Evolutionary conservation across 208 protist genomes (phyloP), one percentile per base, ranked within the genome.

Genomic region (Acanthamoeba lenticulata): DNA sequence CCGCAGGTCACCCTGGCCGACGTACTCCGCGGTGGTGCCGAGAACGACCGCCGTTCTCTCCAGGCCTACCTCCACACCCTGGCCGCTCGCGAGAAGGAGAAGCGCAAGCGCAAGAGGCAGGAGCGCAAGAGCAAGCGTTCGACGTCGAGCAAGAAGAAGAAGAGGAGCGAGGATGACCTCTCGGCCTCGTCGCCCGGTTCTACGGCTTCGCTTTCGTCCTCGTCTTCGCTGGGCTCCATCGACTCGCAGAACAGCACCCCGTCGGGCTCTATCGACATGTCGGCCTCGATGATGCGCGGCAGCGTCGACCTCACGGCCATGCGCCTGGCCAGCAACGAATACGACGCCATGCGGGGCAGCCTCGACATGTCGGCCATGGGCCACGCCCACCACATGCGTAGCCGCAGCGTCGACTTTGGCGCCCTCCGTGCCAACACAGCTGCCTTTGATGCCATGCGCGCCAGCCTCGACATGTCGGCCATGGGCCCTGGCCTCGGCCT

Each of bases 161-260:
- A 34, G 65, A 0, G 38, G 15, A 34, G 96, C 79, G 79, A 96
- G 15, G 96, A 96, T 65, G 96, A 97, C 34, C 52, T 97, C 17
- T 74, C 67, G 24, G 95, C 94, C 74, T 77, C 97, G 34, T 72
- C 86, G 24, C 27, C 34, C 38, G 32, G n/a, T n/a, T n/a, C n/a
- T n/a, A n/a, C n/a, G n/a, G n/a, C n/a, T n/a, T n/a, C n/a, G n/a
- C n/a, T n/a, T n/a, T n/a, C n/a, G n/a, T n/a, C 38, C 1, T 27
- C 67, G 11, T 24, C 36, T 6, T 77, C 67, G 13, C 44, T 36
- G 7, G 36, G 32, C 21, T 42, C 32, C 5, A n/a, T 44, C 13
- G 36, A 42, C 27, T 29, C 38, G 1, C 5, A 6, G 38, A 9
- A n/a, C 67, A 77, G 19, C 67, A 44, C 67, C 17, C 19, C 67